Base-by-base conservation (phyloP, 495 filamentous ascomycete species). In the Xylaria intraflava region DNA sequence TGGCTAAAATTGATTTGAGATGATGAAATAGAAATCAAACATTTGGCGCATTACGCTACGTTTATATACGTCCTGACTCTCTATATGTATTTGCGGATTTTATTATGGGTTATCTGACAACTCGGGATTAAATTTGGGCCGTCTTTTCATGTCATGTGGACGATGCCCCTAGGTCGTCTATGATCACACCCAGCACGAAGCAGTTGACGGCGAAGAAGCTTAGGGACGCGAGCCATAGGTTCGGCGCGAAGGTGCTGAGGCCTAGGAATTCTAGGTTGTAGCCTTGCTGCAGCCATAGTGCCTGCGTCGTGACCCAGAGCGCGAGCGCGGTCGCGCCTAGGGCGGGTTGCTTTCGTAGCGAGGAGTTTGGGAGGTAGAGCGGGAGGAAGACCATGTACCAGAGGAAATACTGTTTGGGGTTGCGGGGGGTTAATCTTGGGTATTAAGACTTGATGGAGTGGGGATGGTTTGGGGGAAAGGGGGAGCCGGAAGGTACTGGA, bases 311-410 rank as follows among this genome's bases (percentile, higher is more conserved):
- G 6, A 95, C 70, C 93, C 93, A 98, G 9, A 91, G 64, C 0
- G 62, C 60, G 11, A 85, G 66, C 0, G 85, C 86, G 0, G 69
- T 57, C 0, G 91, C 51, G 0, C 93, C 93, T 4, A 85, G 62
- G 2, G 53, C 40, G 1, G 79, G 81, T 6, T 69, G 71, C 2
- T 58, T 65, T 1, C 95, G 70, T 11, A 97, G 76, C 1, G 84
- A 86, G 0, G 90, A 95, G 6, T 67, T 70, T 0, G 93, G 89
- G 0, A 98, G 82, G 65, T 97, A 95, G 39, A 96, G 84, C 0
- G 93, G 92, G 14, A 97, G 78, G 53, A 98, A 83, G 52, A 96
- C 80, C 58, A 95, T 82, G 68, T 98, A 96, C 93, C 93, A 98
- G 51, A 98, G 80, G 66, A 97, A 97, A 64, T 98, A 98, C 90